These are phyloP conservation scores for Bipolaris cookei DNA, from an alignment of 2,329 filamentous ascomycete genomes.

Conservation along the genomic window DNA sequence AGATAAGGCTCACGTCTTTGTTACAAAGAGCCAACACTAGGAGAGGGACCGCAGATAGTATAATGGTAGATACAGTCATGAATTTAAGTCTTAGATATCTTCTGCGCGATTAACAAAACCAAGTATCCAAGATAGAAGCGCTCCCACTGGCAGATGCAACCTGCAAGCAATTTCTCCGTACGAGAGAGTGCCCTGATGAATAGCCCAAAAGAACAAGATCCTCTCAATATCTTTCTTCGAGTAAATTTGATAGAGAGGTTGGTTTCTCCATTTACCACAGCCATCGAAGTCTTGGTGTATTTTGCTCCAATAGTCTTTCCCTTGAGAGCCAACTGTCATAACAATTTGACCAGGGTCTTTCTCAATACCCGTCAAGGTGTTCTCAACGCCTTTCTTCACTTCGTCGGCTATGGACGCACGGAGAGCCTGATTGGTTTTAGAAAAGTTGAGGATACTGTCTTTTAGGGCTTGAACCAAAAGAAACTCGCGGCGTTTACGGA, in stretches of 20 bases:
- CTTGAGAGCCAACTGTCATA: neutral
- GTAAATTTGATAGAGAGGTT: neutral
- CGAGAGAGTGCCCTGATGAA: neutral
- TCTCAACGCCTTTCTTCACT: neutral
- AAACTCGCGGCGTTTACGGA: slow-evolving; percentile 1
- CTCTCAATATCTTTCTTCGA: neutral
- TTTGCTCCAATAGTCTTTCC: neutral
- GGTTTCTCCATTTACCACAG: neutral
- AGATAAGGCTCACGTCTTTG: neutral
- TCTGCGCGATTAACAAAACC: neutral
- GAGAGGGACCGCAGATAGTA: neutral
- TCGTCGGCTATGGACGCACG: neutral
- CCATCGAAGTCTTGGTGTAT: neutral
- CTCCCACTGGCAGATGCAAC: neutral
- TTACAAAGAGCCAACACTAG: neutral
- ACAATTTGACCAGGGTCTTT: neutral
- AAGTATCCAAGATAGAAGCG: neutral
- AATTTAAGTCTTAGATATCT: neutral
- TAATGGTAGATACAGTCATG: neutral
- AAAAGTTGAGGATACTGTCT: neutral
- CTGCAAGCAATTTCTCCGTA: neutral
- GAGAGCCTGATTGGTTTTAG: neutral
- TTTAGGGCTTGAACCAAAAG: neutral
- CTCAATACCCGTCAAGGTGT: neutral
- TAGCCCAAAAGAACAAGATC: slow-evolving; percentile 1